Conservation (phyloP, 768 basidiomycete species). For the Rhodotorula babjevae region DNA sequence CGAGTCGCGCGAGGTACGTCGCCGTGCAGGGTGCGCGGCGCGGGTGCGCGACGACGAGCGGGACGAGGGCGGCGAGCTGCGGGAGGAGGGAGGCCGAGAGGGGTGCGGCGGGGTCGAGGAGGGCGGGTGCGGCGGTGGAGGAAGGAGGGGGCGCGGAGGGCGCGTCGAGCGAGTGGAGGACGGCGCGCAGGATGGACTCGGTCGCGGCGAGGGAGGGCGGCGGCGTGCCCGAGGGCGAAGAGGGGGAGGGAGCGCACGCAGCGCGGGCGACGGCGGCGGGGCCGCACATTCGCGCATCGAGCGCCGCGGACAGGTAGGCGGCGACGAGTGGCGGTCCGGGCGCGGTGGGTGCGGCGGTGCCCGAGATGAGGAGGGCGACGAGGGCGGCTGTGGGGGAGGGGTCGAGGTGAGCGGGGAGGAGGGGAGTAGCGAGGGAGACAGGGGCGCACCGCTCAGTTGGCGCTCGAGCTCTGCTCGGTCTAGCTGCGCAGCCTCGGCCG, state of each 20-base stretch:
- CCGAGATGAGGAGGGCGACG: constrained; percentile 7
- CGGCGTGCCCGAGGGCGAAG: not conserved
- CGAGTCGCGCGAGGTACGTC: not conserved
- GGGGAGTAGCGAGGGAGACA: too few relatives aligned
- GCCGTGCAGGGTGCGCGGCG: too few relatives aligned
- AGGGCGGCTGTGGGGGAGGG: not conserved
- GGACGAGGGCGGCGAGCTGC: not conserved
- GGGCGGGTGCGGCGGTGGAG: too few relatives aligned
- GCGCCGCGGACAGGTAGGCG: not conserved
- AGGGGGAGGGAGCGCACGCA: not conserved
- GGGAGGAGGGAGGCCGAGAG: not conserved
- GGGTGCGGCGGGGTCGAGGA: too few relatives aligned
- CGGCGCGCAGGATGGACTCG: too few relatives aligned
- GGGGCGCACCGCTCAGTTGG: not conserved
- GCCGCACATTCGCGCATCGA: not conserved
- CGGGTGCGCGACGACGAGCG: not conserved
- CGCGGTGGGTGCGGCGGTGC: too few relatives aligned
- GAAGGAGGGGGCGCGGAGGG: too few relatives aligned
- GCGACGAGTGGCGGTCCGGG: not conserved
- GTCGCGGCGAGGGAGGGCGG: not conserved
- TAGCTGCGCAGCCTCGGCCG: not conserved
- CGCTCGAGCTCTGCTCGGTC: not conserved
- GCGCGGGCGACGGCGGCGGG: not conserved
- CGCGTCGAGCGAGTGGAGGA: too few relatives aligned
- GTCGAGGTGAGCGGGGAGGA: not conserved